phyloP scores from a whole-genome alignment of 352 stramenopile genomes.

The Plasmopara muralis region DNA sequence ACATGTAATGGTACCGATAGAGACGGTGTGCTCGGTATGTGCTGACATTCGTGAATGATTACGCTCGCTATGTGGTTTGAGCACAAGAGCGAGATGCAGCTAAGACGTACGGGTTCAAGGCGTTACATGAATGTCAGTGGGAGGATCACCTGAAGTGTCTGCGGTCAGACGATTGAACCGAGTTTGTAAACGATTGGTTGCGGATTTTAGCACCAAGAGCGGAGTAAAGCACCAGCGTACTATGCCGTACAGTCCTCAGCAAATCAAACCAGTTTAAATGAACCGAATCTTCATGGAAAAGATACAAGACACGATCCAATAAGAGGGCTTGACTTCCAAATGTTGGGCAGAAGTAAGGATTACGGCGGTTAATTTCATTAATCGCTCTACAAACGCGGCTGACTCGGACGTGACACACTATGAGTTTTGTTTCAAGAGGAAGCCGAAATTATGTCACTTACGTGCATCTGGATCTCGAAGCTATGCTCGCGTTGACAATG shows the following conservation, averaged over 20 bases:
- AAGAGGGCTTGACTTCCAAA: neutral
- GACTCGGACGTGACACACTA: too few species aligned
- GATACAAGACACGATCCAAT: neutral
- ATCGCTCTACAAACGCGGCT: too few species aligned
- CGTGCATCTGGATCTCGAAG: too few species aligned
- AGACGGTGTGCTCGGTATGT: neutral
- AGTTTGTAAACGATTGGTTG: neutral
- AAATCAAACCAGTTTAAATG: neutral
- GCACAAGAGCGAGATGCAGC: too few species aligned
- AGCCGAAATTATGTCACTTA: too few species aligned
- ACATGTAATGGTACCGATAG: too few species aligned
- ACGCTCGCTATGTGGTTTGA: neutral
- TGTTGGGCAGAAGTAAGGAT: neutral
- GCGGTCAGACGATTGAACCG: neutral
- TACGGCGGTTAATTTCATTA: neutral
- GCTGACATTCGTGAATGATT: neutral
- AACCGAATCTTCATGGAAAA: conserved; percentile 1
- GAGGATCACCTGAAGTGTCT: neutral
- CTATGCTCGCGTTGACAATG: too few species aligned
- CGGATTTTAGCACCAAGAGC: too few species aligned
- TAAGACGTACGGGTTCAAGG: too few species aligned
- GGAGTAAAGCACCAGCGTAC: neutral
- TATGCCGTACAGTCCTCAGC: neutral
- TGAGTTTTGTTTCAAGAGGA: too few species aligned
- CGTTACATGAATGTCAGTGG: neutral